phyloP scores from a whole-genome alignment of 768 basidiomycete species.

The Leccinum uliginosum region DNA sequence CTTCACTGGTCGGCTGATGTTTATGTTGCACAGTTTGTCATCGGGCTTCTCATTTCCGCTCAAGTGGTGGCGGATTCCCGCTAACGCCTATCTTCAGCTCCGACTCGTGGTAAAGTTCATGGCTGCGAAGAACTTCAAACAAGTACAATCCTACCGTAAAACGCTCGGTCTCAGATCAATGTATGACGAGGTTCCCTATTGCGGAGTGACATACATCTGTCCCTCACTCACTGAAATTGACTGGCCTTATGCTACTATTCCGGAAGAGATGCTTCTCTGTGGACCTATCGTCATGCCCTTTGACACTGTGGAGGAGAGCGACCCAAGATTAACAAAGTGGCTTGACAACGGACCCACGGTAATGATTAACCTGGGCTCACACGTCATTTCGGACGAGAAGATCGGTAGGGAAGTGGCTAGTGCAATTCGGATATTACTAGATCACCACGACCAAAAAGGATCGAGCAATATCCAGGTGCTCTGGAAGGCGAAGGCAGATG shows the following conservation, averaged over 20 bases:
- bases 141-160: neutral
- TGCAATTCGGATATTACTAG: too few relatives aligned
- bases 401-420: too few relatives aligned
- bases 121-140: neutral
- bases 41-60: slow-evolving; percentile 12
- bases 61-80: slow-evolving; percentile 12
- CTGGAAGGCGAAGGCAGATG: too few relatives aligned
- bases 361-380: too few relatives aligned
- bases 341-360: neutral
- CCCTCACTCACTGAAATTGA: slow-evolving; percentile 4
- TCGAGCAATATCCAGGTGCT: too few relatives aligned
- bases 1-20: neutral
- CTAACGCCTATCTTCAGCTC: slow-evolving; percentile 5
- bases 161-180: neutral
- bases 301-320: slow-evolving; percentile 5
- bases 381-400: too few relatives aligned
- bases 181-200: neutral
- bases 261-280: slow-evolving; percentile 1
- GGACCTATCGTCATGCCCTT: slow-evolving; percentile 11
- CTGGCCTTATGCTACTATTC: neutral
- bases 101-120: neutral
- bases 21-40: neutral
- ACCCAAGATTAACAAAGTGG: slow-evolving; percentile 6
- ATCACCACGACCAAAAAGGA: too few relatives aligned
- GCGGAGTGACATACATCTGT: slow-evolving; percentile 1